Conservation (phyloP, 768 basidiomycete species). For the Termitomyces heimii region DNA sequence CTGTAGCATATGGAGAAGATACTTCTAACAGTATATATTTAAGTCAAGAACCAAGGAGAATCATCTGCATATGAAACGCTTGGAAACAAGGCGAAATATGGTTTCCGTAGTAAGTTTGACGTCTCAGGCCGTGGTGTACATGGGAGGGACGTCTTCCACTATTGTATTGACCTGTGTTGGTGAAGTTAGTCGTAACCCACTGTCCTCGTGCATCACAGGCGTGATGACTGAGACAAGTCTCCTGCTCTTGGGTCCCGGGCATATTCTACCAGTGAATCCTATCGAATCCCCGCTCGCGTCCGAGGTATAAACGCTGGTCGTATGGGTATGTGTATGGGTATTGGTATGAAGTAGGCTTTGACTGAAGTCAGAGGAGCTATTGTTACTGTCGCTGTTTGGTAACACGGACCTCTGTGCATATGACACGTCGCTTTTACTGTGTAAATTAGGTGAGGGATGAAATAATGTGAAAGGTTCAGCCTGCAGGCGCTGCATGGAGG, state of each 20-base stretch:
- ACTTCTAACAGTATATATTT: no score
- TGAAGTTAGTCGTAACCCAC: no score
- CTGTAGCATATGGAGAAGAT: no score
- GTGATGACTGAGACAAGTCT: background rate
- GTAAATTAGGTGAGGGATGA: background rate
- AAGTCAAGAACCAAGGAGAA: background rate
- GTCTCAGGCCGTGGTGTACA: background rate
- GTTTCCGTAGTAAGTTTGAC: background rate
- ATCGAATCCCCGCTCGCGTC: background rate
- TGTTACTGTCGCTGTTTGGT: background rate
- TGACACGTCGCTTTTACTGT: background rate
- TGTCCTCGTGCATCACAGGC: no score
- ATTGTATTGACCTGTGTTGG: background rate
- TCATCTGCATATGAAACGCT: background rate
- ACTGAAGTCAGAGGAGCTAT: background rate
- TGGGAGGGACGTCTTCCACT: constrained; percentile 1
- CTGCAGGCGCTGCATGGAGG: no score
- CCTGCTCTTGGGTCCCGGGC: background rate
- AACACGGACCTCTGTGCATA: background rate
- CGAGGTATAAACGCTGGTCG: no score
- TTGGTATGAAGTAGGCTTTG: background rate
- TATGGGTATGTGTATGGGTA: no score
- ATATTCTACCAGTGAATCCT: background rate
- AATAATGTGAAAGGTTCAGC: background rate
- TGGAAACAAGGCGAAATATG: background rate